These are phyloP conservation scores for Leishmania tropica DNA, from an alignment of 208 protist genomes.

Conservation along the genomic window DNA sequence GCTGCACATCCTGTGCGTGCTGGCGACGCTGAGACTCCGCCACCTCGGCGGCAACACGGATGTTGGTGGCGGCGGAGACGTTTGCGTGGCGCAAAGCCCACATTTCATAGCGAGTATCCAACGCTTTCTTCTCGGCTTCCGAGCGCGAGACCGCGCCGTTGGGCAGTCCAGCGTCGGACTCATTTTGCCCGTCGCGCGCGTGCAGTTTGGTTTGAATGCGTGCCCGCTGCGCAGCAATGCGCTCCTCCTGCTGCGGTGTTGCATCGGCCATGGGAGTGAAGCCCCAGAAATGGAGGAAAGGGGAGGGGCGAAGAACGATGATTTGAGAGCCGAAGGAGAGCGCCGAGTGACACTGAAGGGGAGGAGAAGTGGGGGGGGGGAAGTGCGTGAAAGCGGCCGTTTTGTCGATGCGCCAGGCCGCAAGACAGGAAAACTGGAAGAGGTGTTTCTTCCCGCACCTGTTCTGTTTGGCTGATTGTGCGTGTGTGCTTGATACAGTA, in stretches of 20 bases:
- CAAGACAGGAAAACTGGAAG: neutral
- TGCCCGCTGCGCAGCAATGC: constrained; percentile 55
- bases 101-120: constrained; percentile 53
- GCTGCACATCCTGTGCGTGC: constrained; percentile 39
- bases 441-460: neutral
- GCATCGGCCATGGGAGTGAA: constrained; percentile 14
- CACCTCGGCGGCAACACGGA: constrained; percentile 55
- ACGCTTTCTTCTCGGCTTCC: constrained; percentile 48
- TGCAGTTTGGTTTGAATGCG: constrained; percentile 39
- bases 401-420: neutral
- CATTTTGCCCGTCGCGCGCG: constrained; percentile 13
- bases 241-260: constrained; percentile 49
- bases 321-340: neutral
- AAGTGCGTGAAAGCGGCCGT: neutral
- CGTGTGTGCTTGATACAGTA: neutral
- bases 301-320: neutral
- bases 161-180: neutral
- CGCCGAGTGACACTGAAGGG: neutral
- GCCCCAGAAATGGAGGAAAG: neutral
- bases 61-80: constrained; percentile 57
- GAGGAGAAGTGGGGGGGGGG: too few relatives aligned
- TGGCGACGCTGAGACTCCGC: constrained; percentile 81
- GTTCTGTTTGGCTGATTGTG: neutral
- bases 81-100: constrained; percentile 41
- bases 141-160: constrained; percentile 8